Conservation (phyloP, 2,329 filamentous ascomycete genomes). For the Aspergillus sp. region DNA sequence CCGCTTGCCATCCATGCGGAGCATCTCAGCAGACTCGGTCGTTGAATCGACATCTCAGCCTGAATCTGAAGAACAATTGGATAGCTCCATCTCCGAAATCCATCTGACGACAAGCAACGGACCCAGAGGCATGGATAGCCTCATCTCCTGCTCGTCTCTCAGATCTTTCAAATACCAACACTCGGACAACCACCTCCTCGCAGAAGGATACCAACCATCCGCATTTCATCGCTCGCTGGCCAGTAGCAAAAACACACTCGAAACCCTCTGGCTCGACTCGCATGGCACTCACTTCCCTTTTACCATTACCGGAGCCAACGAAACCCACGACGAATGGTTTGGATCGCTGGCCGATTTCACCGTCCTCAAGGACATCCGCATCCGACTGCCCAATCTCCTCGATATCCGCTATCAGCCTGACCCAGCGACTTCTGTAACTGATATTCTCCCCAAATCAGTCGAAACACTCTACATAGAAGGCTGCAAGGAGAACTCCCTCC, state of each 20-base stretch:
- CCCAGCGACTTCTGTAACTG: conserved; percentile 15
- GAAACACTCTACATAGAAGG: conserved; percentile 22
- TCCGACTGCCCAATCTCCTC: conserved; percentile 26
- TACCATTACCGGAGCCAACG: conserved; percentile 22
- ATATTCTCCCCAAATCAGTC: conserved; percentile 18
- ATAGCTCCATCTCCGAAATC: conserved; percentile 14
- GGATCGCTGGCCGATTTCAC: conserved; percentile 22
- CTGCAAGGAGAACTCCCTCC: conserved; percentile 21
- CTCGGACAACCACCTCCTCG: conserved; percentile 20
- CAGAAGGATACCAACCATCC: conserved; percentile 20
- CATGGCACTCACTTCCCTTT: conserved; percentile 23
- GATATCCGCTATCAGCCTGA: conserved; percentile 23
- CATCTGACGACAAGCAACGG: conserved; percentile 22
- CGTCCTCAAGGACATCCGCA: conserved; percentile 22
- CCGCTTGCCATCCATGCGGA: conserved; percentile 17
- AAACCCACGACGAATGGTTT: conserved; percentile 27
- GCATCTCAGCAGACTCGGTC: conserved; percentile 19
- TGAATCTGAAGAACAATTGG: not conserved
- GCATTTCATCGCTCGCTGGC: conserved; percentile 20
- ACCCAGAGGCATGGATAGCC: conserved; percentile 16
- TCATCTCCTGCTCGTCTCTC: conserved; percentile 19
- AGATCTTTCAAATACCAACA: conserved; percentile 28
- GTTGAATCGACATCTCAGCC: conserved; percentile 12
- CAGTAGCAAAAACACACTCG: conserved; percentile 16
- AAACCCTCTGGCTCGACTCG: conserved; percentile 25